Conservation (phyloP, 1,284 basidiomycete species). For the Afroboletus lepidellus region DNA sequence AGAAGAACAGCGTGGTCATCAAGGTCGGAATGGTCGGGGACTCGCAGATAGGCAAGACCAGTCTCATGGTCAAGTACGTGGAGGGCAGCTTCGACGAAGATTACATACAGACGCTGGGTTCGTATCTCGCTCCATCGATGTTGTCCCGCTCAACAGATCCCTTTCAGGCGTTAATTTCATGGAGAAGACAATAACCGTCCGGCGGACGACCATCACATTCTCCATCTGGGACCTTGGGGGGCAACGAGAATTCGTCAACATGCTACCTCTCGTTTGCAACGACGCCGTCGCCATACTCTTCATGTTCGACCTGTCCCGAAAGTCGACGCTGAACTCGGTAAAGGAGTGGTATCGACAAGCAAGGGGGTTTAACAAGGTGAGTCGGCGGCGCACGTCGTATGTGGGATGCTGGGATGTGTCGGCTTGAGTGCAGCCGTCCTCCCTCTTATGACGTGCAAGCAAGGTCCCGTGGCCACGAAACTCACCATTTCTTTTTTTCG, state of each 20-base stretch:
- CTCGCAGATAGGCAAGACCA: constrained; percentile 98
- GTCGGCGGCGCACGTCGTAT: constrained; percentile 22
- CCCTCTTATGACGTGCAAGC: constrained; percentile 4
- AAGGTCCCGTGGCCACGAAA: constrained; percentile 5
- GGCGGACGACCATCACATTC: constrained; percentile 97
- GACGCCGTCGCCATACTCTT: constrained; percentile 98
- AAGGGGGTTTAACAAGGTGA: constrained; percentile 94
- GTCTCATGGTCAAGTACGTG: constrained; percentile 97
- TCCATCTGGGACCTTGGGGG: constrained; percentile 99
- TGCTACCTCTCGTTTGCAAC: constrained; percentile 97
- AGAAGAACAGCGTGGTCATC: constrained; percentile 90
- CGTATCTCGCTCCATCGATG: constrained; percentile 25
- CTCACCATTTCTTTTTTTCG: constrained; percentile 18
- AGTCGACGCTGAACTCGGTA: constrained; percentile 95
- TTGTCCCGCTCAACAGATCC: constrained; percentile 13
- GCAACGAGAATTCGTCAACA: constrained; percentile 97
- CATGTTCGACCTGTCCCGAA: constrained; percentile 98
- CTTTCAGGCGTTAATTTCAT: constrained; percentile 92
- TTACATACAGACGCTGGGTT: constrained; percentile 97
- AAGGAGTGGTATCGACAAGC: constrained; percentile 99
- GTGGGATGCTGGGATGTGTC: neutral
- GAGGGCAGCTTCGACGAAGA: constrained; percentile 98
- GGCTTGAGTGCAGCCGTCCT: neutral
- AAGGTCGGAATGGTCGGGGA: constrained; percentile 99
- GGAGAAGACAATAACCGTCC: constrained; percentile 98